Evolutionary conservation across 306 rosid genomes (phyloP).

Genomic region (Abrus pulchellus): DNA sequence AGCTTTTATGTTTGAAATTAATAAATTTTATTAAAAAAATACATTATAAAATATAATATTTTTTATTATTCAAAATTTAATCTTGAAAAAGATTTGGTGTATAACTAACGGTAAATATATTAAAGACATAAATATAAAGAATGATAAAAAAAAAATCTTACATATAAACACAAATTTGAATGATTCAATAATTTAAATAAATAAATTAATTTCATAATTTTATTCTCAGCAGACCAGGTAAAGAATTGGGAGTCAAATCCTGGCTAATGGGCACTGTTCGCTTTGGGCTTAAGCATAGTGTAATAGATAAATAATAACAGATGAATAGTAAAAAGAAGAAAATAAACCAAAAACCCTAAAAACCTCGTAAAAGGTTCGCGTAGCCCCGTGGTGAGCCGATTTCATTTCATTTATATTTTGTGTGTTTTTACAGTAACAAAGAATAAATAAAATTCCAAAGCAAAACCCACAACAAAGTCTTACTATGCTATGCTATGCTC

Average conservation of each 20-base stretch:
- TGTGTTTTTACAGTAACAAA: neutral
- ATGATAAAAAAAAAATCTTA: no score
- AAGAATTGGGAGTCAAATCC: neutral
- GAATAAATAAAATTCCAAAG: neutral
- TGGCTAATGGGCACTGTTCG: neutral
- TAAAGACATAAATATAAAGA: no score
- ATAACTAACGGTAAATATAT: no score
- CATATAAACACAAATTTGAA: no score
- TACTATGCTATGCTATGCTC: conserved; percentile 54
- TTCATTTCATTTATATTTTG: neutral
- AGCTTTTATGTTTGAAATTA: no score
- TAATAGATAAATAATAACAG: neutral
- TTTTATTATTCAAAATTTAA: no score
- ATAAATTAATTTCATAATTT: neutral
- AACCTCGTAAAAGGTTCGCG: neutral
- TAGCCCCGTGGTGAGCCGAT: neutral
- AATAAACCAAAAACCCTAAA: neutral
- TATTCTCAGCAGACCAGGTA: neutral
- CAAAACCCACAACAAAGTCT: neutral
- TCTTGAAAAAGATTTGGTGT: no score
- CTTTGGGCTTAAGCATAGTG: neutral
- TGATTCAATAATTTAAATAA: no score
- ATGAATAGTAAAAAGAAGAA: neutral
- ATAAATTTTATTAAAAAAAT: no score
- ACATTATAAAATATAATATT: no score